These are phyloP conservation scores for Nothophoma quercina DNA, from an alignment of 2,329 filamentous ascomycete genomes.

Conservation along the genomic window DNA sequence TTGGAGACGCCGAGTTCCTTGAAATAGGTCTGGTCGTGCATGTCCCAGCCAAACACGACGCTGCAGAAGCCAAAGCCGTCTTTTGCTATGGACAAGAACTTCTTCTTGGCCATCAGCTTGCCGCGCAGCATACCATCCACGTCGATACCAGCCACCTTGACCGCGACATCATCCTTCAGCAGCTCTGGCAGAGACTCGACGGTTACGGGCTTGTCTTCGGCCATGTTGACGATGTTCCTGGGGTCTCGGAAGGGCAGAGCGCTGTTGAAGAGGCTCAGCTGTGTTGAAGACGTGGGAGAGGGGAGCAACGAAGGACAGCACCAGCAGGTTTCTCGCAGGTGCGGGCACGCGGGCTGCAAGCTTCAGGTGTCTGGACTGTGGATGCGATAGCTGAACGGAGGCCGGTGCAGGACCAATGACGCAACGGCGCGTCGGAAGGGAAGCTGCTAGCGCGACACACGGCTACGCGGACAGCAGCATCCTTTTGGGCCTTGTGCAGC, in stretches of 20 bases:
- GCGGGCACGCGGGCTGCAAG: neutral
- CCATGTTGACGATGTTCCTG: slow-evolving; percentile 25
- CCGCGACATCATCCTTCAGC: slow-evolving; percentile 74
- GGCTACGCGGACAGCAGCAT: neutral
- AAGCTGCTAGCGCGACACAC: slow-evolving; percentile 4
- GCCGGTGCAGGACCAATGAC: slow-evolving; percentile 10
- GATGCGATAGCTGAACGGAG: slow-evolving; percentile 13
- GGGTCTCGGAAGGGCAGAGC: neutral
- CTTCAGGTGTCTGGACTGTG: neutral
- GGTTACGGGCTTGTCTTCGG: slow-evolving; percentile 57
- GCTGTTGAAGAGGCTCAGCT: neutral
- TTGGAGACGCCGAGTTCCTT: slow-evolving; percentile 87
- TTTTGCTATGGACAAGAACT: slow-evolving; percentile 83
- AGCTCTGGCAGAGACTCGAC: slow-evolving; percentile 70
- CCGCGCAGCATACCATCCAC: slow-evolving; percentile 87
- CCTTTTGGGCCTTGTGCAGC: neutral
- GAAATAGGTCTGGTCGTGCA: slow-evolving; percentile 92
- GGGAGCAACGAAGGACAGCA: neutral
- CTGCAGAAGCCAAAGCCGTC: slow-evolving; percentile 93
- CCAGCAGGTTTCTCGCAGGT: slow-evolving; percentile 3
- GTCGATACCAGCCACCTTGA: slow-evolving; percentile 89
- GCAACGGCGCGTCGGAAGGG: neutral
- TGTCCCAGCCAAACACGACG: slow-evolving; percentile 95
- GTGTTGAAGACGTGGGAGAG: neutral
- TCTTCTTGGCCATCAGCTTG: slow-evolving; percentile 90